Percentiles rank a stretch among this genome's conserved stretches.
phyloP scores from a whole-genome alignment of 805 yeast species.

The Saccharomycopsis sp. region DNA sequence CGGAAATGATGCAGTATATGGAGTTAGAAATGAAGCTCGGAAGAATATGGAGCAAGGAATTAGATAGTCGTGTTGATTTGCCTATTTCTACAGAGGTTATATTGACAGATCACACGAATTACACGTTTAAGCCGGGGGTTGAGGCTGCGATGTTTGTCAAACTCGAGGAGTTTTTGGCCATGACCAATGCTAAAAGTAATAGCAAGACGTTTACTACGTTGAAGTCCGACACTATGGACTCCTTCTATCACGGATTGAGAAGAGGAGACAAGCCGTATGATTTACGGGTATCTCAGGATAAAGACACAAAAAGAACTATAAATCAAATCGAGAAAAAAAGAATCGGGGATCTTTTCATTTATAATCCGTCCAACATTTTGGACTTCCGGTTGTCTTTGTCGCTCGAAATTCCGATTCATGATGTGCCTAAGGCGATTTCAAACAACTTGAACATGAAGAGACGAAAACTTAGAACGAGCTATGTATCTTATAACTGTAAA shows the following conservation, averaged over 20 bases:
- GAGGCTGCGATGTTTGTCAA: slow-evolving; percentile 57
- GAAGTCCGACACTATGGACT: slow-evolving; percentile 58
- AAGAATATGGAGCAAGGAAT: slow-evolving; percentile 53
- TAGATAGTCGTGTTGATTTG: slow-evolving; percentile 55
- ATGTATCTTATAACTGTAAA: slow-evolving; percentile 65
- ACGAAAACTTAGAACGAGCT: slow-evolving; percentile 67
- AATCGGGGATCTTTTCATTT: slow-evolving; percentile 63
- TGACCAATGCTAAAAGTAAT: slow-evolving; percentile 45
- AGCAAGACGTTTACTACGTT: slow-evolving; percentile 50
- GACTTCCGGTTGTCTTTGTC: slow-evolving; percentile 74
- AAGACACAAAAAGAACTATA: slow-evolving; percentile 57
- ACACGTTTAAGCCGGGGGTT: slow-evolving; percentile 58
- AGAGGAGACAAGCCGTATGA: slow-evolving; percentile 60
- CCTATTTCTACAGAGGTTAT: slow-evolving; percentile 68
- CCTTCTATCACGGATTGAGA: slow-evolving; percentile 53
- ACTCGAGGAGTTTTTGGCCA: slow-evolving; percentile 46
- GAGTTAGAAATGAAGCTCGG: slow-evolving; percentile 78
- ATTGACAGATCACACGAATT: slow-evolving; percentile 47
- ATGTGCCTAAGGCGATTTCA: slow-evolving; percentile 48
- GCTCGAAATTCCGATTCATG: slow-evolving; percentile 67
- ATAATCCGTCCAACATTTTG: slow-evolving; percentile 68
- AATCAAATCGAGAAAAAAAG: slow-evolving; percentile 69
- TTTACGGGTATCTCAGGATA: slow-evolving; percentile 62
- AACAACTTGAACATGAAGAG: slow-evolving; percentile 52
- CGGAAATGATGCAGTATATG: slow-evolving; percentile 40